A percentile compares a stretch with the other conserved stretches of the same genome.
Conservation (phyloP, 208 protist genomes). For the Trichomonas tenax region DNA sequence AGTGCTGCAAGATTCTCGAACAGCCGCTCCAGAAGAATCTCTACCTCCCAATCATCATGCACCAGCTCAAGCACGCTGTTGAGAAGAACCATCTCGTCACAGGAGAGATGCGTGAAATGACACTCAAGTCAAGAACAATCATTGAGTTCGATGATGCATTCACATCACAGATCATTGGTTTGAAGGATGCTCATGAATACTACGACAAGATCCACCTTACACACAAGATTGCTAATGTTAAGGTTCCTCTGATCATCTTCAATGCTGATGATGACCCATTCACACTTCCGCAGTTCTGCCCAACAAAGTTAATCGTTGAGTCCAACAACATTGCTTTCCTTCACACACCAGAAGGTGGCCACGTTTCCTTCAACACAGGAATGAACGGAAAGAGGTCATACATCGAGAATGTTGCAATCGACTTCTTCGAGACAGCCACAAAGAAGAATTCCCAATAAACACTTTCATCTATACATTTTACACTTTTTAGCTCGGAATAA, state of each 20-base stretch:
- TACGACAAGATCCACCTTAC: not conserved
- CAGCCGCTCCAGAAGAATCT: not conserved
- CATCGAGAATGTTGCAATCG: not conserved
- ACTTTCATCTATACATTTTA: no score
- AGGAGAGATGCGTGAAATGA: not conserved
- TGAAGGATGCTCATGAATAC: not conserved
- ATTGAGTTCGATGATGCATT: not conserved
- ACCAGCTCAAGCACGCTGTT: not conserved
- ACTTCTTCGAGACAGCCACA: not conserved
- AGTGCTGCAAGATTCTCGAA: not conserved
- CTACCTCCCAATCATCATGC: not conserved
- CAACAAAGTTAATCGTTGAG: not conserved
- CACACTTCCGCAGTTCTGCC: not conserved
- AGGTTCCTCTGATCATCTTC: not conserved
- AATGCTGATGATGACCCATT: constrained; percentile 12
- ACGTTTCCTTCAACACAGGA: not conserved
- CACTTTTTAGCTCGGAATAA: no score
- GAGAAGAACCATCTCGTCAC: not conserved
- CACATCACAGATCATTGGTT: not conserved
- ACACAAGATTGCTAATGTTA: not conserved
- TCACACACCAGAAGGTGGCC: not conserved
- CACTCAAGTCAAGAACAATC: not conserved
- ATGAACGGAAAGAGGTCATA: not conserved
- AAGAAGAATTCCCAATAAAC: not conserved
- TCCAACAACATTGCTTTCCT: not conserved